These are phyloP conservation scores for Pistacia atlantica DNA, from an alignment of 345 rosid species.

Conservation along the genomic window DNA sequence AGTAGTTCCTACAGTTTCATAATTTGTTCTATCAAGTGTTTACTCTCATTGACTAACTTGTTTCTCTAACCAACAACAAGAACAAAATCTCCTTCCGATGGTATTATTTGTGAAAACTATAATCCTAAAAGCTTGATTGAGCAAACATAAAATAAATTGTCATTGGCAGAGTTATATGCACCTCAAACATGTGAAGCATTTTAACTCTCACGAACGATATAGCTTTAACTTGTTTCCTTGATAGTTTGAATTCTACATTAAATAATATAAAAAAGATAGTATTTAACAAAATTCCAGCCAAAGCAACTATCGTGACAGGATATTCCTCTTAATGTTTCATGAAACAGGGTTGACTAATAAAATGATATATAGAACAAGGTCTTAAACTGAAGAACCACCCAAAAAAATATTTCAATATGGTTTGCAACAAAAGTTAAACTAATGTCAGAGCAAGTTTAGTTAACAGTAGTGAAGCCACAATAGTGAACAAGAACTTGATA, in stretches of 20 bases:
- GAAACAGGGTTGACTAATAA: not conserved
- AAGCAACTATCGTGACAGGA: not conserved
- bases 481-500: too few relatives aligned
- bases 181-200: slow-evolving; percentile 87
- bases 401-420: too few relatives aligned
- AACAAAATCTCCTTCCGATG: slow-evolving; percentile 11
- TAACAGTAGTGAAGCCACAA: too few relatives aligned
- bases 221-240: slow-evolving; percentile 92
- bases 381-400: not conserved
- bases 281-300: slow-evolving; percentile 2
- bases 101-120: not conserved
- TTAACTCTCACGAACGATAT: slow-evolving; percentile 68
- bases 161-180: slow-evolving; percentile 18
- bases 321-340: not conserved
- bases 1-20: too few relatives aligned
- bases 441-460: too few relatives aligned
- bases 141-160: slow-evolving; percentile 17
- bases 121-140: not conserved
- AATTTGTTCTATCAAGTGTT: too few relatives aligned
- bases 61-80: slow-evolving; percentile 55
- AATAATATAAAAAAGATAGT: not conserved
- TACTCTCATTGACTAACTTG: slow-evolving; percentile 69
- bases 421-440: too few relatives aligned
- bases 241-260: slow-evolving; percentile 65
- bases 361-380: not conserved